Percentiles rank a stretch among this genome's conserved stretches.
phyloP scores from a whole-genome alignment of 768 basidiomycete genomes.

The Serendipita vermifera region DNA sequence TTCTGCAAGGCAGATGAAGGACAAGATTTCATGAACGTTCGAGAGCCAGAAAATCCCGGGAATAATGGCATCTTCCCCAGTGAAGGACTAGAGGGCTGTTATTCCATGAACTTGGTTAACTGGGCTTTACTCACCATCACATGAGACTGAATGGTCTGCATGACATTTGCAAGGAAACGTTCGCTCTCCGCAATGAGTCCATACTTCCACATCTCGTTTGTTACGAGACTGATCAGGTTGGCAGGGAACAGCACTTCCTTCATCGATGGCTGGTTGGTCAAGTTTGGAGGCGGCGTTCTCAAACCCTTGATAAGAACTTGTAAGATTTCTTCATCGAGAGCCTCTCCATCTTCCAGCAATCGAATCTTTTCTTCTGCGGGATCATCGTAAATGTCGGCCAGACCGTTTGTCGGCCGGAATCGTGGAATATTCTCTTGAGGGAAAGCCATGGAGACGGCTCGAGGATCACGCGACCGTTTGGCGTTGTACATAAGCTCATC shows the following conservation, averaged over 20 bases:
- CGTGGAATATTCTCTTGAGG: constrained; percentile 67
- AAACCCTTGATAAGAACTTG: constrained; percentile 79
- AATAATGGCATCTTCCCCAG: constrained; percentile 85
- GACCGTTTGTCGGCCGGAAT: constrained; percentile 46
- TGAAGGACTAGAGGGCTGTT: constrained; percentile 50
- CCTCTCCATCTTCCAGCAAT: constrained; percentile 80
- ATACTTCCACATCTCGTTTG: constrained; percentile 99
- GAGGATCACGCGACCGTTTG: constrained; percentile 63
- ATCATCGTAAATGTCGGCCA: constrained; percentile 72
- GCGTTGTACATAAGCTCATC: constrained; percentile 67
- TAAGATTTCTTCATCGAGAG: constrained; percentile 85
- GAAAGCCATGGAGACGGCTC: constrained; percentile 81
- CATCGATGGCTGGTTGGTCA: constrained; percentile 81
- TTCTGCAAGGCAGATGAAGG: constrained; percentile 98
- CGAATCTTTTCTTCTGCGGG: constrained; percentile 91
- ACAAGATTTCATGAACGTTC: constrained; percentile 98
- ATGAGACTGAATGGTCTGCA: constrained; percentile 94
- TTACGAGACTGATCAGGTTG: constrained; percentile 90
- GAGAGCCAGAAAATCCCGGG: constrained; percentile 99
- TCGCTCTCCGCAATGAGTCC: constrained; percentile 95
- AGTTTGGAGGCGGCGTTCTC: constrained; percentile 83
- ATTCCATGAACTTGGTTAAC: background rate
- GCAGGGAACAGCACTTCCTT: constrained; percentile 99
- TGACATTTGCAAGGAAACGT: constrained; percentile 94
- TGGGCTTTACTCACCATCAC: constrained; percentile 67